These are phyloP conservation scores for Curvularia verruculosa DNA, from an alignment of 2,329 filamentous ascomycete species.

Conservation along the genomic window DNA sequence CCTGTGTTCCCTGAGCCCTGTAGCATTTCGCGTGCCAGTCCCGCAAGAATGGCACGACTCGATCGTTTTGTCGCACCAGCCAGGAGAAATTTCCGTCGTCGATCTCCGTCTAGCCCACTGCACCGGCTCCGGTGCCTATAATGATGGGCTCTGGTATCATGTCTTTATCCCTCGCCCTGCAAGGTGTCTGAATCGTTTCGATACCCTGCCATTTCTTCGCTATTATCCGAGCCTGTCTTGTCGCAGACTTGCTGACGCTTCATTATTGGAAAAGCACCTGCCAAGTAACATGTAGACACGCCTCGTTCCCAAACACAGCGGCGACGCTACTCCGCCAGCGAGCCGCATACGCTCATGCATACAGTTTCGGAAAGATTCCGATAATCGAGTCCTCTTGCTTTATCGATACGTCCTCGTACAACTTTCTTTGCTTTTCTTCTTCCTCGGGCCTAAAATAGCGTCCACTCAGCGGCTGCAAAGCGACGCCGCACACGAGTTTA, in stretches of 20 bases:
- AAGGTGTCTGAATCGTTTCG: slow-evolving; percentile 6
- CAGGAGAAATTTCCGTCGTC: slow-evolving; percentile 15
- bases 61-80: slow-evolving; percentile 27
- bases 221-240: slow-evolving; percentile 5
- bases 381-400: slow-evolving; percentile 3
- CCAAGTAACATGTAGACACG: background rate
- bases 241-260: background rate
- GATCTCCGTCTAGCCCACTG: slow-evolving; percentile 25
- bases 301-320: background rate
- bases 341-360: slow-evolving; percentile 6
- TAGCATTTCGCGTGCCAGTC: slow-evolving; percentile 14
- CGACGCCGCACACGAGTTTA: slow-evolving; percentile 2
- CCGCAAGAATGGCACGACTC: slow-evolving; percentile 17
- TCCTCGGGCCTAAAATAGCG: slow-evolving; percentile 14
- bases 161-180: slow-evolving; percentile 10
- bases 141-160: slow-evolving; percentile 20
- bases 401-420: slow-evolving; percentile 28
- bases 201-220: slow-evolving; percentile 12
- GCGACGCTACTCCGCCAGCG: slow-evolving; percentile 1
- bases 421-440: slow-evolving; percentile 8
- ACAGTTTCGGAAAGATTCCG: slow-evolving; percentile 10
- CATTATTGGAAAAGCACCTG: background rate
- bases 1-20: slow-evolving; percentile 8
- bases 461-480: slow-evolving; percentile 2
- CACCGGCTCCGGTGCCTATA: slow-evolving; percentile 14